phyloP scores from a whole-genome alignment of 768 basidiomycete genomes.

The Chalciporus sphaerocephalus region DNA sequence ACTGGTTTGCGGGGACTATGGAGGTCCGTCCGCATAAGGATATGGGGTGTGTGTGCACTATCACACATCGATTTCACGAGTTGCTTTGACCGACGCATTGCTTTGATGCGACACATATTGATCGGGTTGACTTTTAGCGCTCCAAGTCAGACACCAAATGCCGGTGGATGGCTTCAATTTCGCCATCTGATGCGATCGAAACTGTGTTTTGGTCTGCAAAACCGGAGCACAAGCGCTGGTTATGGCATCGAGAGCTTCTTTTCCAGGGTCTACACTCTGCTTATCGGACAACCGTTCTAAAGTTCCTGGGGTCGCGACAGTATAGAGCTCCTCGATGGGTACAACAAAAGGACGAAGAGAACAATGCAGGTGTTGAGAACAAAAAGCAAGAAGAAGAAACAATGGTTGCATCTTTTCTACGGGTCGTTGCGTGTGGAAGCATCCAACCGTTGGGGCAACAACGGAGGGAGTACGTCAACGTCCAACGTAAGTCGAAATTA shows the following conservation, averaged over 20 bases:
- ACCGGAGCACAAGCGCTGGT: too few relatives aligned
- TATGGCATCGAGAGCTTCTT: slow-evolving; percentile 6
- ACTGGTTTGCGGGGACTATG: background rate
- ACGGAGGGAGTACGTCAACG: slow-evolving; percentile 4
- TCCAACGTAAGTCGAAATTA: slow-evolving; percentile 4
- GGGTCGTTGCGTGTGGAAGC: background rate
- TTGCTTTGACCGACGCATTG: too few relatives aligned
- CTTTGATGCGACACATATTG: too few relatives aligned
- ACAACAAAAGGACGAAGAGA: slow-evolving; percentile 13
- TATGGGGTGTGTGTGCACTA: too few relatives aligned
- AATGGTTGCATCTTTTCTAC: background rate
- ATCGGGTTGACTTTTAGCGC: too few relatives aligned
- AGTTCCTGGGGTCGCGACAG: background rate
- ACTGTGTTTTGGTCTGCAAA: too few relatives aligned
- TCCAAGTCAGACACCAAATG: too few relatives aligned
- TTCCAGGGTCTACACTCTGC: background rate
- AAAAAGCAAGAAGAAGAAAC: slow-evolving; percentile 3
- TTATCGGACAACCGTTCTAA: background rate
- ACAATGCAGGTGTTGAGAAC: slow-evolving; percentile 21
- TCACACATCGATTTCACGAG: too few relatives aligned
- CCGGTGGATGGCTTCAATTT: too few relatives aligned
- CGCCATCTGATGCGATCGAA: too few relatives aligned
- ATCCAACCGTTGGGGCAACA: background rate
- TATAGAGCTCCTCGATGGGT: slow-evolving; percentile 8
- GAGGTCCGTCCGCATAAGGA: too few relatives aligned